These are phyloP conservation scores for Puya raimondii DNA, from an alignment of 176 grass and related monocot genomes.

Conservation along the genomic window DNA sequence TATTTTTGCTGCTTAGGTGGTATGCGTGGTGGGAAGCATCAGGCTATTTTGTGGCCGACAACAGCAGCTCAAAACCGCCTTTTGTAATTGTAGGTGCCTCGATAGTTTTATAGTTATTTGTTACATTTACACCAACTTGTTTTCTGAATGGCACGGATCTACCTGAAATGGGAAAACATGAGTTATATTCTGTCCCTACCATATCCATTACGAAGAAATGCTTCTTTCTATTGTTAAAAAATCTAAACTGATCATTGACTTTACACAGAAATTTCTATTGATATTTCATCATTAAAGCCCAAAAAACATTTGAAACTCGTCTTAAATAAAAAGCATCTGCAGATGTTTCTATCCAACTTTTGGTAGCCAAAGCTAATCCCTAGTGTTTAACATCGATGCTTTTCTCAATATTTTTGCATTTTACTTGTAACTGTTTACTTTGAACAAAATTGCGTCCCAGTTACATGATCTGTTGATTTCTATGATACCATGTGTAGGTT, in stretches of 20 bases:
- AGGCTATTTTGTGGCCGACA: constrained; percentile 52
- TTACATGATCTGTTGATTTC: too few species aligned
- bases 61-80: constrained; percentile 51
- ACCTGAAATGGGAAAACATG: not conserved
- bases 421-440: not conserved
- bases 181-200: not conserved
- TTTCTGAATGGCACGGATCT: not conserved
- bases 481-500: constrained; percentile 28
- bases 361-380: not conserved
- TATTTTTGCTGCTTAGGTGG: constrained; percentile 38
- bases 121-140: not conserved
- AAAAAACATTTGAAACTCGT: not conserved
- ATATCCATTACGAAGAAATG: not conserved
- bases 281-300: not conserved
- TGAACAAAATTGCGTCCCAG: too few species aligned
- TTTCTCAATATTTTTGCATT: not conserved
- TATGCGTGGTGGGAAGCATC: constrained; percentile 71
- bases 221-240: not conserved
- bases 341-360: not conserved
- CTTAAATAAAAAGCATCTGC: not conserved
- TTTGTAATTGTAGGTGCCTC: constrained; percentile 61
- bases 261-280: not conserved
- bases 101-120: too few species aligned
- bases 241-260: constrained; percentile 1
- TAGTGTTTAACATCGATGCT: not conserved